These are phyloP conservation scores for Heterobasidion occidentale DNA, from an alignment of 1,284 basidiomycete species.

Conservation along the genomic window DNA sequence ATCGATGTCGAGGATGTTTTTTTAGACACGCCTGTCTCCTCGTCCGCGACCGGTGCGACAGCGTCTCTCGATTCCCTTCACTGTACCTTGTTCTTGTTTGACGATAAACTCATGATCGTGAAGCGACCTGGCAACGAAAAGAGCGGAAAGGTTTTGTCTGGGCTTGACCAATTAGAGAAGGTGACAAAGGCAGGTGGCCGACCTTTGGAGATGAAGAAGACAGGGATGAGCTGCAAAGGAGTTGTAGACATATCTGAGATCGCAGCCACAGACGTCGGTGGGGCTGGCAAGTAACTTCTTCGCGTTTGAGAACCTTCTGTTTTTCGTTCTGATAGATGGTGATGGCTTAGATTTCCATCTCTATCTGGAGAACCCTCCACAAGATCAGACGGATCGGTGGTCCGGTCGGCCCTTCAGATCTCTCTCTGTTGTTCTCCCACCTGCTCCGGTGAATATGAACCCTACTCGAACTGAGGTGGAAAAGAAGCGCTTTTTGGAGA, in stretches of 20 bases:
- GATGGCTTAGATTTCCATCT: slow-evolving; percentile 67
- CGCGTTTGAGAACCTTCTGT: slow-evolving; percentile 6
- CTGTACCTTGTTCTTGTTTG: slow-evolving; percentile 90
- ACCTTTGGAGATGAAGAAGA: slow-evolving; percentile 61
- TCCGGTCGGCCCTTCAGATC: slow-evolving; percentile 75
- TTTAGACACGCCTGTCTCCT: slow-evolving; percentile 40
- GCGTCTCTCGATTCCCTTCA: slow-evolving; percentile 42
- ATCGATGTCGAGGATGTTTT: slow-evolving; percentile 89
- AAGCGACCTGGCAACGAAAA: slow-evolving; percentile 78
- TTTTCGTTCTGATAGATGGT: slow-evolving; percentile 3
- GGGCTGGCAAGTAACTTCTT: slow-evolving; percentile 48
- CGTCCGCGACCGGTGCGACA: slow-evolving; percentile 14
- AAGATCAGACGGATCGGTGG: slow-evolving; percentile 79
- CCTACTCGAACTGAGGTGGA: slow-evolving; percentile 53
- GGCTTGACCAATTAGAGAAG: slow-evolving; percentile 77
- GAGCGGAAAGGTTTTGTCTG: slow-evolving; percentile 68
- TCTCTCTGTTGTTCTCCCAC: slow-evolving; percentile 65
- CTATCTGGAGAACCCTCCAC: slow-evolving; percentile 73
- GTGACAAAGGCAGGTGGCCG: slow-evolving; percentile 59
- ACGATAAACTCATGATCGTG: slow-evolving; percentile 88
- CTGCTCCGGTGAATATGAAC: slow-evolving; percentile 54
- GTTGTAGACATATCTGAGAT: slow-evolving; percentile 82
- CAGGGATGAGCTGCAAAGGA: slow-evolving; percentile 81
- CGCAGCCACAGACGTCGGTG: slow-evolving; percentile 79
- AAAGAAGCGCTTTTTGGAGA: slow-evolving; percentile 81